Percentiles rank a stretch among this genome's conserved stretches.
phyloP scores from a whole-genome alignment of 306 rosid genomes.

The Glycine soja region DNA sequence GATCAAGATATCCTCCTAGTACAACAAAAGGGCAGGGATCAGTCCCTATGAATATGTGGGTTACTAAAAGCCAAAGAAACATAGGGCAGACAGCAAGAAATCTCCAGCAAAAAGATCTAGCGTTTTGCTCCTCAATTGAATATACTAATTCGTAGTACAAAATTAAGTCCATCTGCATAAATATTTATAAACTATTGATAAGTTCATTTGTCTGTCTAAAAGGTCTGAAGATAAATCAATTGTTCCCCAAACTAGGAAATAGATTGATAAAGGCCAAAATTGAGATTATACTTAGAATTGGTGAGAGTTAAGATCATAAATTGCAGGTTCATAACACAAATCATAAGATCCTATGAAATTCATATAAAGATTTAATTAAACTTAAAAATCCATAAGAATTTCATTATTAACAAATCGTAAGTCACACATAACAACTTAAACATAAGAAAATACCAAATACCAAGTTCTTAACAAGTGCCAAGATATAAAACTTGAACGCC shows the following conservation, averaged over 20 bases:
- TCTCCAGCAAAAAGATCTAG: neutral
- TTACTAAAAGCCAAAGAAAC: slow-evolving; percentile 1
- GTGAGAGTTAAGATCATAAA: too few relatives aligned
- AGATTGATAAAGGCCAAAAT: too few relatives aligned
- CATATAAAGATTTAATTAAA: neutral
- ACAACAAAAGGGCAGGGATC: slow-evolving; percentile 24
- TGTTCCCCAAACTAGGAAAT: too few relatives aligned
- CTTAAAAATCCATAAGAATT: neutral
- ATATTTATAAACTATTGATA: slow-evolving; percentile 14
- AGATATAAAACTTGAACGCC: neutral
- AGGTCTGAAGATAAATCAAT: too few relatives aligned
- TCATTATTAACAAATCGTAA: neutral
- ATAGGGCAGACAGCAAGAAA: slow-evolving; percentile 5
- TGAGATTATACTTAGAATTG: too few relatives aligned
- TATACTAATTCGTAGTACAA: neutral
- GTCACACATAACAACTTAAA: neutral
- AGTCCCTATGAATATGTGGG: slow-evolving; percentile 1
- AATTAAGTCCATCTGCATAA: slow-evolving; percentile 22
- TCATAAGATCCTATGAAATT: too few relatives aligned
- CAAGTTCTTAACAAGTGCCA: neutral
- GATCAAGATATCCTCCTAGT: slow-evolving; percentile 6
- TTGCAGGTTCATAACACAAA: too few relatives aligned
- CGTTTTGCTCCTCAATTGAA: slow-evolving; percentile 8
- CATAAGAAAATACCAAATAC: neutral
- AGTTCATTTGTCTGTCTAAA: neutral